Base-by-base conservation (phyloP, 2,329 filamentous ascomycete species). In the Trichophyton simii region DNA sequence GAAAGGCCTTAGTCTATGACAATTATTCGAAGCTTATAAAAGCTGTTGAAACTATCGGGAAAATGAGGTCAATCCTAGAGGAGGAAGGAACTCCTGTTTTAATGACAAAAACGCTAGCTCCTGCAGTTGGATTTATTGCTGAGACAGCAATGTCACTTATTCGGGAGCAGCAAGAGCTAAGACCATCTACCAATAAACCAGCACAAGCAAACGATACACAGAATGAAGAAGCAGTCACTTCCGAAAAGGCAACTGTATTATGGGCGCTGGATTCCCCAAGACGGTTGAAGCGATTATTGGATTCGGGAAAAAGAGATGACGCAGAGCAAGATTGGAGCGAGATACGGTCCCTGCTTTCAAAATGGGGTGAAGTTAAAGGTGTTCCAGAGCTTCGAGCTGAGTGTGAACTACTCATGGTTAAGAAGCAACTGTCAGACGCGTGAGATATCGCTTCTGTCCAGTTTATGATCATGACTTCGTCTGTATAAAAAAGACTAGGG, bases 21-120 rank as follows among this genome's bases (percentile, higher is more conserved):
- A 99, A 99, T 72, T 99, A 97, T 74, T 94, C 88, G 67, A 97
- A 97, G 76, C 77, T 99, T 66, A 96, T 99, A 66, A 84, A 87
- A n/a, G 94, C 94, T 0, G 96, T 95, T 9, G 92, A 96, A 74
- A 97, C 92, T 2, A 99, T 99, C 69, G 83, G 88, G 58, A 90
- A 89, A 76, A 79, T 79, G 77, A 71, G 77, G 36, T 69, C 68
- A 62, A 78, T 76, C 62, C 78, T 79, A 73, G 77, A 78, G 65
- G 75, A 77, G 57, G 70, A 74, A 3, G 71, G 74, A 1, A 71
- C 73, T 9, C 75, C 77, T n/a, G 69, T 78, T 67, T 74, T 72
- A 0, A 75, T 78, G 71, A 76, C 76, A 11, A 77, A 76, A 63
- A 77, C 74, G 3, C 63, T 78, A 42, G 71, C 69, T 2, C 74